phyloP scores from a whole-genome alignment of 495 filamentous ascomycete species.

The Penicillium ucsense region DNA sequence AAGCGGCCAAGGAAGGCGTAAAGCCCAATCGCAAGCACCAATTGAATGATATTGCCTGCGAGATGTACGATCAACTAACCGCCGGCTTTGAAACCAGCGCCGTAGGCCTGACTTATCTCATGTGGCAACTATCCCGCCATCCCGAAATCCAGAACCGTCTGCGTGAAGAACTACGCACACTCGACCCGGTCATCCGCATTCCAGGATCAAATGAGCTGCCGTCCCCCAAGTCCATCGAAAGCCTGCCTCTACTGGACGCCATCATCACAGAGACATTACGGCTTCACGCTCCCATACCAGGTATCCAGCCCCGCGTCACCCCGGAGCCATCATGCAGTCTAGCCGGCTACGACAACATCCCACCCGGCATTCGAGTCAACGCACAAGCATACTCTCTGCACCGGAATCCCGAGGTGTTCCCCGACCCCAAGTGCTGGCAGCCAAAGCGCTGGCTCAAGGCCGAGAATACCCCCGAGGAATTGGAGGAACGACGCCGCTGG shows the following conservation, averaged over 20 bases:
- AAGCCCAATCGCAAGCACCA: constrained; percentile 17
- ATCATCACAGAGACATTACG: constrained; percentile 68
- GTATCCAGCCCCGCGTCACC: constrained; percentile 65
- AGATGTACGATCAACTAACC: constrained; percentile 65
- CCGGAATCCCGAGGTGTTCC: constrained; percentile 51
- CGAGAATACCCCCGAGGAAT: constrained; percentile 20
- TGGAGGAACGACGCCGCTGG: constrained; percentile 51
- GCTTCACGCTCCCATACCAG: constrained; percentile 64
- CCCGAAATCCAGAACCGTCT: constrained; percentile 47
- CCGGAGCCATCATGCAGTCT: constrained; percentile 44
- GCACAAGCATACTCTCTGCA: constrained; percentile 65
- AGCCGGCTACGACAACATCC: constrained; percentile 44
- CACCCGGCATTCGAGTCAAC: constrained; percentile 57
- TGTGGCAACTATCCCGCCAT: constrained; percentile 55
- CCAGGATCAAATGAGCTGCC: constrained; percentile 30
- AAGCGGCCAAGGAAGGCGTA: constrained; percentile 14
- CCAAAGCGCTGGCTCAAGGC: constrained; percentile 51
- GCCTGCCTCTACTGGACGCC: constrained; percentile 63
- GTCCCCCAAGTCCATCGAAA: constrained; percentile 55
- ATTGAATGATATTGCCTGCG: constrained; percentile 50
- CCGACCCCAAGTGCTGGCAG: constrained; percentile 51
- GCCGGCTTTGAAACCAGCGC: constrained; percentile 75
- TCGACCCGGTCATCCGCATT: constrained; percentile 28
- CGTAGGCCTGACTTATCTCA: constrained; percentile 60
- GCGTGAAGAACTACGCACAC: constrained; percentile 48